Evolutionary conservation across 1,139 yeast genomes (phyloP).

Genomic region (Tardiomyces digboiensis): DNA sequence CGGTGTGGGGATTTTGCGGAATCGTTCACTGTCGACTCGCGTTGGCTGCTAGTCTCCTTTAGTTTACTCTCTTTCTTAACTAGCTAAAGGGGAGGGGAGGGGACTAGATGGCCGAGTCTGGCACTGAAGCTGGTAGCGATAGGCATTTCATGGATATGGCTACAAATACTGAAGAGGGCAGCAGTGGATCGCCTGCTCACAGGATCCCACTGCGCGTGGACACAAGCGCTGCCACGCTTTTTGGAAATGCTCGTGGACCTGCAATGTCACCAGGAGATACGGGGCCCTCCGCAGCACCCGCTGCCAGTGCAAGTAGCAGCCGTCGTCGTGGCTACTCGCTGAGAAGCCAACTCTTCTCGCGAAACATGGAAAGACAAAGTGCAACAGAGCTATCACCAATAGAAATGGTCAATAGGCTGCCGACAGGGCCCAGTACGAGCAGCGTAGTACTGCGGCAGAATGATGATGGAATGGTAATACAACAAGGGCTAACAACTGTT

Average conservation of each 20-base stretch:
- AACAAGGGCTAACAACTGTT: background rate
- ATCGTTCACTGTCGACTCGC: no score
- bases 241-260: background rate
- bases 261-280: background rate
- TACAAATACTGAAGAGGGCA: no score
- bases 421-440: background rate
- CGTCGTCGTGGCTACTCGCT: background rate
- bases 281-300: background rate
- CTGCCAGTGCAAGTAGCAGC: background rate
- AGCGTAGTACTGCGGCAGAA: background rate
- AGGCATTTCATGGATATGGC: no score
- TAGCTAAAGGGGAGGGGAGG: no score
- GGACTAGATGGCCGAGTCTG: no score
- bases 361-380: background rate
- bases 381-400: background rate
- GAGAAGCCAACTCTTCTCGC: background rate
- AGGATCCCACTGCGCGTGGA: background rate
- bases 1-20: no score
- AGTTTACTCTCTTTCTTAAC: no score
- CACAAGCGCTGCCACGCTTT: background rate
- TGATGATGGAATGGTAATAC: background rate
- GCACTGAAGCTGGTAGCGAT: no score
- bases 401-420: background rate
- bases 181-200: no score
- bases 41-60: no score